Base-by-base conservation (phyloP, 2,329 filamentous ascomycete genomes). In the Exophiala alcalophila region DNA sequence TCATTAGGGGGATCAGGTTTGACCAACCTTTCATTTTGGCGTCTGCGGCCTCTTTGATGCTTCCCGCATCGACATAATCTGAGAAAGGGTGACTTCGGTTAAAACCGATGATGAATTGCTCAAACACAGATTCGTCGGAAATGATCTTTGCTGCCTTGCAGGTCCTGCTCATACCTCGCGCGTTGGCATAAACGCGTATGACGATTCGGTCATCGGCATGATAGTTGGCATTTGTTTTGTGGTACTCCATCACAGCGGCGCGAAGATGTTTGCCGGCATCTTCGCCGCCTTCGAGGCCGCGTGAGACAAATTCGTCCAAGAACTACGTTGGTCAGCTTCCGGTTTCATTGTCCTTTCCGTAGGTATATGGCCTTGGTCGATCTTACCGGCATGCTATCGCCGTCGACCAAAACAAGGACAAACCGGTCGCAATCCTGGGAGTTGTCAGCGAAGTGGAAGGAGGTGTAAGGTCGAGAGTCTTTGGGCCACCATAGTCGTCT, bases 21-120 rank as follows among this genome's bases (percentile, higher is more conserved):
- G 16, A 45, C 47, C 12, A 14, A 68, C 67, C 66, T 61, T 61
- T 61, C n/a, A 71, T 52, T 37, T 69, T 70, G 19, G 65, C 59
- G 51, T 70, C 67, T 1, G 65, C 57, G 36, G 66, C 70, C 47
- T 70, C 66, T 39, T 70, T 70, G 12, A 65, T 66, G 37, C 61
- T 58, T 4, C 67, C 68, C 10, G 64, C 65, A 54, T 70, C 65
- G n/a, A 70, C 57, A 38, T 62, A 68, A 24, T 68, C 65, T 40
- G 63, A 67, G 20, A 65, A 40, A 1, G 55, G 44, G 28, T 63
- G 51, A 18, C 59, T 63, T 51, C 61, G 66, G 42, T 69, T 70
- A 55, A 70, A 69, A 0, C 66, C 68, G 18, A 62, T 61, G 14
- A 68, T 59, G 44, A 70, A 71, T 2, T 56, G 50, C 16, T 55